Conservation (phyloP, 768 basidiomycete genomes). For the Tubosaeta sp. region DNA sequence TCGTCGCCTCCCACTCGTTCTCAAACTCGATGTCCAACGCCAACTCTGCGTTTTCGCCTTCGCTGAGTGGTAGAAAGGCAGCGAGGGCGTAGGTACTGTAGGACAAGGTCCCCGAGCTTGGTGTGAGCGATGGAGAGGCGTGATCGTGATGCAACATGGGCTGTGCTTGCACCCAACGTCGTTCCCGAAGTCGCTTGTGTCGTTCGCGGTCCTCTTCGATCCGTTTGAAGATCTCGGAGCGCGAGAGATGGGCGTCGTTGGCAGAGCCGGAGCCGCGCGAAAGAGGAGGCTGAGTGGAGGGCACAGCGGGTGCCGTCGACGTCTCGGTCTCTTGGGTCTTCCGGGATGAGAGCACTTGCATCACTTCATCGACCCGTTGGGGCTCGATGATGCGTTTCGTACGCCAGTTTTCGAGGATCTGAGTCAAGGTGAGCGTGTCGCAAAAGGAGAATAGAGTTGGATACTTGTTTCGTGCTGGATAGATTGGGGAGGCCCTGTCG, state of each 20-base stretch:
- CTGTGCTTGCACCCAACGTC: constrained; percentile 85
- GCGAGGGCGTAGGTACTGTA: constrained; percentile 16
- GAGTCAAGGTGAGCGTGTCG: background rate
- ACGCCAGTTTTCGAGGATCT: constrained; percentile 93
- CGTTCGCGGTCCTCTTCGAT: constrained; percentile 92
- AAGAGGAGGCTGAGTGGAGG: background rate
- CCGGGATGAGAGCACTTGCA: constrained; percentile 53
- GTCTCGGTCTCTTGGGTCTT: constrained; percentile 22
- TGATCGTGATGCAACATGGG: constrained; percentile 23
- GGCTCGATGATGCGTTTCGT: constrained; percentile 81
- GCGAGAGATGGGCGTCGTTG: constrained; percentile 38
- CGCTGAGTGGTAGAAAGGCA: constrained; percentile 30
- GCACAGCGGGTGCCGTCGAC: constrained; percentile 16
- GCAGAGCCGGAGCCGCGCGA: background rate
- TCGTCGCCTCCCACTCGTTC: constrained; percentile 86
- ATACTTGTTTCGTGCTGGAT: constrained; percentile 80
- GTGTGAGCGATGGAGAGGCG: constrained; percentile 1
- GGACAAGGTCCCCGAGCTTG: background rate
- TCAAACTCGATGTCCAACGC: constrained; percentile 81
- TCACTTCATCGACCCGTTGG: constrained; percentile 66
- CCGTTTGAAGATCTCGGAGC: constrained; percentile 72
- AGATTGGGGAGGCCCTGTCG: constrained; percentile 85
- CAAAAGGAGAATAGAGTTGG: background rate
- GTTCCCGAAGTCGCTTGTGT: constrained; percentile 86
- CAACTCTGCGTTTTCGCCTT: constrained; percentile 48